Percentiles rank a stretch among this genome's conserved stretches.
Evolutionary conservation across 163 green algal genomes (phyloP).

Genomic region (Botryococcus braunii): DNA sequence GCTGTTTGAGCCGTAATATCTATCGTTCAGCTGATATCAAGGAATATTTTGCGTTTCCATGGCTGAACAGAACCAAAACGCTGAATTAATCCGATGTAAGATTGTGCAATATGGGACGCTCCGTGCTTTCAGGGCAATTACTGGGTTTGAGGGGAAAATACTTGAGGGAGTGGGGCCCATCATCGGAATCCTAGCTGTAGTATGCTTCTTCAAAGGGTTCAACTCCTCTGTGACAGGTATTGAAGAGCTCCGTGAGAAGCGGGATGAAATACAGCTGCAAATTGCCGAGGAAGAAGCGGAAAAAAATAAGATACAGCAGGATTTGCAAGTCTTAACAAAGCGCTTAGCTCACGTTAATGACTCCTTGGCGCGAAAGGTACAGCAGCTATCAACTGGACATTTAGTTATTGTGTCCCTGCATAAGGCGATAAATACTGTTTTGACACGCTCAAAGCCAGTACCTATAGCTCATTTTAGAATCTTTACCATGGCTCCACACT

Average conservation of each 20-base stretch:
- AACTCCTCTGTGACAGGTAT: no score
- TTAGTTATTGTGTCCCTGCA: background rate
- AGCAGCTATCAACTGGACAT: background rate
- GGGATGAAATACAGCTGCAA: constrained; percentile 53
- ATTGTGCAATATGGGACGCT: no score
- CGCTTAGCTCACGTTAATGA: constrained; percentile 66
- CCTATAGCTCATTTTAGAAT: background rate
- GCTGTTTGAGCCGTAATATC: no score
- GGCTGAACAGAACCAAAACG: no score
- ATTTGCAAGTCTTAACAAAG: constrained; percentile 51
- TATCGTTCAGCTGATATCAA: no score
- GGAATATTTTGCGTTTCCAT: no score
- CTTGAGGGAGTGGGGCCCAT: no score
- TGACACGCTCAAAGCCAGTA: background rate
- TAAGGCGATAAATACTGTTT: background rate
- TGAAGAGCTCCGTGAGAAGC: constrained; percentile 71
- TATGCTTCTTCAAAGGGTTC: no score
- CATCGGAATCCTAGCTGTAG: no score
- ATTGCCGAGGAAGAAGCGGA: constrained; percentile 67
- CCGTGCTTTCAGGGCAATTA: no score
- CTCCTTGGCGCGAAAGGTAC: constrained; percentile 61
- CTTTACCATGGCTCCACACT: background rate
- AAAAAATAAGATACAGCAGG: constrained; percentile 61
- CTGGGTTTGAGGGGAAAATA: no score
- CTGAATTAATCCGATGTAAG: no score